Evolutionary conservation across 139 green algal genomes (phyloP).

Genomic region (Picochlorum sp.): DNA sequence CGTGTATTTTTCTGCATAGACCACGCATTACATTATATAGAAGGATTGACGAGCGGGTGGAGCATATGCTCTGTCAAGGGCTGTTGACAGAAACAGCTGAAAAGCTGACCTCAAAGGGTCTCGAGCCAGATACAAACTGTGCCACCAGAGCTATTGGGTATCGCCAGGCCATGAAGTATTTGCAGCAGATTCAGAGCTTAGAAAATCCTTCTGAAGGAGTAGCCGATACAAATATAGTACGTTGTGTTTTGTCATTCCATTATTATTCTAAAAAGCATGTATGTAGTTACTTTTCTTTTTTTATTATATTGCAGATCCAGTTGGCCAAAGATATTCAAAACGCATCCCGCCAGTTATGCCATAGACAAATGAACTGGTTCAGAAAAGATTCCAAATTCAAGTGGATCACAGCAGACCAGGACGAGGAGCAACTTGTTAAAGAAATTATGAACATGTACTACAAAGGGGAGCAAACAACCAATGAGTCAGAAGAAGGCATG

Average conservation of each 20-base stretch:
- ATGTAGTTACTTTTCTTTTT: constrained; percentile 2
- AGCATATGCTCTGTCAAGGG: constrained; percentile 60
- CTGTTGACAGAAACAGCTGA: constrained; percentile 24
- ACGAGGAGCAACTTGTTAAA: constrained; percentile 17
- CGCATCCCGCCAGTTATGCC: constrained; percentile 56
- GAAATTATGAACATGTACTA: constrained; percentile 23
- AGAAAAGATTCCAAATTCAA: constrained; percentile 45
- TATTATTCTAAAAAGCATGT: not conserved
- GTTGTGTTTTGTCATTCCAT: no score
- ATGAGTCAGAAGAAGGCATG: not conserved
- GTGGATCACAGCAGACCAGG: constrained; percentile 34
- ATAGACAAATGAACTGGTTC: constrained; percentile 74
- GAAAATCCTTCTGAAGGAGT: not conserved
- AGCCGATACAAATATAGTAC: not conserved
- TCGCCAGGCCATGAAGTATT: constrained; percentile 34
- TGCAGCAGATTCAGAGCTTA: constrained; percentile 16
- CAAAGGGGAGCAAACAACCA: constrained; percentile 13
- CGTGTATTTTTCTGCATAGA: constrained; percentile 75
- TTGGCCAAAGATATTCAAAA: constrained; percentile 45
- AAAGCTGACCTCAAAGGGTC: constrained; percentile 31
- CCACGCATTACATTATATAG: constrained; percentile 57
- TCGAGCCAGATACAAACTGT: constrained; percentile 40
- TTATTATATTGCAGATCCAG: constrained; percentile 6
- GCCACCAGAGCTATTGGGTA: constrained; percentile 67
- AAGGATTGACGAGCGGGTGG: constrained; percentile 56